phyloP scores from a whole-genome alignment of 2,329 filamentous ascomycete species.

The Cucurbitaria berberidis region DNA sequence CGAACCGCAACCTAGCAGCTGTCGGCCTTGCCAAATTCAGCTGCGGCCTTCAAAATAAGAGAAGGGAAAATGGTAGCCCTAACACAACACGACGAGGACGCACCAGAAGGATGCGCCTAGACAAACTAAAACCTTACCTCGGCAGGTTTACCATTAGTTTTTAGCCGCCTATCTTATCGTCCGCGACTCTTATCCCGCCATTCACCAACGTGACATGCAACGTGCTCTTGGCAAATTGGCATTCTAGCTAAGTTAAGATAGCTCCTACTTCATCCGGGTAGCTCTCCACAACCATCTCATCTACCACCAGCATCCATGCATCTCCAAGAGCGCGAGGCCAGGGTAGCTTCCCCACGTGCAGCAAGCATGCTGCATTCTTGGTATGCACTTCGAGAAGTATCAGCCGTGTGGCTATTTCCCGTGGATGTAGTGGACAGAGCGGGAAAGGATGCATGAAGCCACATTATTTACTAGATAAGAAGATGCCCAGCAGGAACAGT shows the following conservation, averaged over 20 bases:
- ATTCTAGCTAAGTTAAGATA: conserved; percentile 17
- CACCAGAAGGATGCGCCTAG: background rate
- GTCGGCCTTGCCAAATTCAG: background rate
- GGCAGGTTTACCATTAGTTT: conserved; percentile 8
- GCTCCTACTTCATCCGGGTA: conserved; percentile 8
- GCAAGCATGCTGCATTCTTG: conserved; percentile 24
- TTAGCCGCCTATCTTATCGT: conserved; percentile 1
- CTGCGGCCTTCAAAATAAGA: background rate
- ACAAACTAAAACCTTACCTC: conserved; percentile 6
- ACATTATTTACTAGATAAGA: conserved; percentile 28
- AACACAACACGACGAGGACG: background rate
- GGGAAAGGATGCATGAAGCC: conserved; percentile 11
- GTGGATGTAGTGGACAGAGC: conserved; percentile 5
- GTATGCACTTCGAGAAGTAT: conserved; percentile 12
- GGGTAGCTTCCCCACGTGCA: conserved; percentile 36
- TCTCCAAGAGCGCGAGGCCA: conserved; percentile 12
- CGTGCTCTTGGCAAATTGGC: conserved; percentile 22
- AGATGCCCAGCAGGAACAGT: conserved; percentile 29
- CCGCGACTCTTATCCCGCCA: conserved; percentile 18
- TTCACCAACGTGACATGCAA: conserved; percentile 23
- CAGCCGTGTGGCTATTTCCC: conserved; percentile 15
- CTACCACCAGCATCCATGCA: conserved; percentile 12
- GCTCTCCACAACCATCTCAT: conserved; percentile 10
- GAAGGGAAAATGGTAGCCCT: background rate
- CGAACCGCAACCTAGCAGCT: background rate